Conservation (phyloP, 768 basidiomycete genomes). For the Agaricus subrufescens region DNA sequence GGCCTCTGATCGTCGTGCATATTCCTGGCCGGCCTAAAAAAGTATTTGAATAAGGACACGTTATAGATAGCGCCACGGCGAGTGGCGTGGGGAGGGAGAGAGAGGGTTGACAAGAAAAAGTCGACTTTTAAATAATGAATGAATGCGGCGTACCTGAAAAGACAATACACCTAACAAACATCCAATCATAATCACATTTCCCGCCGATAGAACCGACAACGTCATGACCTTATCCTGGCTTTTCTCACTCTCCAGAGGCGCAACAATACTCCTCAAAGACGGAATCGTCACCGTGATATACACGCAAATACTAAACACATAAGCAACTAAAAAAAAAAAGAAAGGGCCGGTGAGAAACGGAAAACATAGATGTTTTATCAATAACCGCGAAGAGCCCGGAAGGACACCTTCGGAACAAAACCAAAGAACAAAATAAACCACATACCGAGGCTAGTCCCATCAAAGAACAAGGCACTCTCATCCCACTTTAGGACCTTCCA, state of each 20-base stretch:
- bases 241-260: constrained; percentile 53
- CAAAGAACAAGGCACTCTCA: constrained; percentile 93
- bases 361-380: neutral
- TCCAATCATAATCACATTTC: constrained; percentile 78
- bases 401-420: neutral
- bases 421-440: constrained; percentile 9
- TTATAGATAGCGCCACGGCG: neutral
- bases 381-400: neutral
- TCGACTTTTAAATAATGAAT: constrained; percentile 6
- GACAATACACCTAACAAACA: constrained; percentile 59
- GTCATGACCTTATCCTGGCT: constrained; percentile 69
- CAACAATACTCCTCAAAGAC: constrained; percentile 68
- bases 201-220: constrained; percentile 77
- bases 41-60: neutral
- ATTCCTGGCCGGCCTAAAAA: constrained; percentile 78
- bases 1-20: constrained; percentile 61
- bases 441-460: constrained; percentile 83
- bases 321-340: constrained; percentile 47
- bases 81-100: neutral
- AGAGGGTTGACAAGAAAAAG: neutral
- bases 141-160: constrained; percentile 57
- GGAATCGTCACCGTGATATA: constrained; percentile 84
- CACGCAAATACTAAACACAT: constrained; percentile 70
- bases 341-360: neutral
- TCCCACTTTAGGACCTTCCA: constrained; percentile 84